Base-by-base conservation (phyloP, 1,284 basidiomycete genomes). In the Sporisorium scitamineum region DNA sequence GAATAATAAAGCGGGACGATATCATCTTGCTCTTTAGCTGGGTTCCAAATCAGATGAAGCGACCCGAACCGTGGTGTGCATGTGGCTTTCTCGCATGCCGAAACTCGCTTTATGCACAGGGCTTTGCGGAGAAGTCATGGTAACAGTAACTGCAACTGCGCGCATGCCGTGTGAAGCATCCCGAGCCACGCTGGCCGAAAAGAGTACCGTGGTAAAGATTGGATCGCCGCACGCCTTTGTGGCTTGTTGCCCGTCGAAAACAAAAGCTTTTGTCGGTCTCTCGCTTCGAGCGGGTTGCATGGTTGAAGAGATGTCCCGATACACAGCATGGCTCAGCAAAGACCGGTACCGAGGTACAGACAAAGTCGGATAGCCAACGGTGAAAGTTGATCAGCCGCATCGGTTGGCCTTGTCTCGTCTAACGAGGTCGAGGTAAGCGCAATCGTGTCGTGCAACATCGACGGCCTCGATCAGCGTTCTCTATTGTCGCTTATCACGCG, bases 301-400 rank as follows among this genome's bases (percentile, higher is more conserved):
- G 26, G 14, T 8, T n/a, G n/a, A n/a, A n/a, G n/a, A n/a, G n/a
- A 29, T 5, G 29, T 9, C n/a, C 27, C n/a, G 48, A 31, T 50
- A n/a, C 9, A n/a, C 8, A 50, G 29, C 8, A 20, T 20, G n/a
- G 48, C n/a, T 29, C 48, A 31, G 29, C 27, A 50, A 31, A 50
- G 48, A 32, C 48, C 48, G 48, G 27, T 50, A 11, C n/a, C 48
- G 48, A 50, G 47, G 18, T n/a, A 20, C 27, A 18, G 47, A 26
- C 7, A 7, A 9, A 20, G 24, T 42, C 41, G 41, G 41, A 42
- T 42, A 42, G 18, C 41, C n/a, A 42, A 20, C 7, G 3, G 41
- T 6, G 16, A n/a, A 9, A n/a, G 39, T 14, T 41, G 39, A 41
- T n/a, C 3, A 41, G n/a, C 16, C 39, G 39, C 16, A 41, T n/a